Percentiles rank a stretch among this genome's conserved stretches.
Evolutionary conservation across 2,329 filamentous ascomycete species (phyloP).

Genomic region (Sporothrix globosa): DNA sequence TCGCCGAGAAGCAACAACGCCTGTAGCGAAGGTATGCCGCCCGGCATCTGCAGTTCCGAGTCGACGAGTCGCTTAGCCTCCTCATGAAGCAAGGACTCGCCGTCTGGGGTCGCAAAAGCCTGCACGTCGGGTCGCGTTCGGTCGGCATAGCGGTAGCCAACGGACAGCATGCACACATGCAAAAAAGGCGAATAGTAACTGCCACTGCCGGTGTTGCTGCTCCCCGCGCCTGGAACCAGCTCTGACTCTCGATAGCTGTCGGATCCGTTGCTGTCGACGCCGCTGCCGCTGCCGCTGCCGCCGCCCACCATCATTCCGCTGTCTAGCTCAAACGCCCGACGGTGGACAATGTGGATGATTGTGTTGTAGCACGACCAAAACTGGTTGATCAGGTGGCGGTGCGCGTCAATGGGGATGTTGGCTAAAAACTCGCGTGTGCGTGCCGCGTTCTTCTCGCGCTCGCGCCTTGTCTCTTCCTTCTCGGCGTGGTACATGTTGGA

Average conservation of each 20-base stretch:
- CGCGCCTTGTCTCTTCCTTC: slow-evolving; percentile 29
- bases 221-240: neutral
- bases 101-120: slow-evolving; percentile 31
- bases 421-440: slow-evolving; percentile 26
- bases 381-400: slow-evolving; percentile 35
- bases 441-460: slow-evolving; percentile 20
- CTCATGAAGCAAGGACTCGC: slow-evolving; percentile 35
- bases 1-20: slow-evolving; percentile 34
- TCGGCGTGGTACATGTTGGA: slow-evolving; percentile 30
- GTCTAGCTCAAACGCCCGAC: slow-evolving; percentile 33
- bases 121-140: slow-evolving; percentile 32
- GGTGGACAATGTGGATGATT: slow-evolving; percentile 36
- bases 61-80: slow-evolving; percentile 35
- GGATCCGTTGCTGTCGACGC: neutral
- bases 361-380: slow-evolving; percentile 37
- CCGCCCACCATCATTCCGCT: slow-evolving; percentile 25
- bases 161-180: slow-evolving; percentile 34
- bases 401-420: slow-evolving; percentile 31
- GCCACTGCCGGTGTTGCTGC: slow-evolving; percentile 25
- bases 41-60: slow-evolving; percentile 33
- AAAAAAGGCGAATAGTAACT: slow-evolving; percentile 35
- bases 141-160: slow-evolving; percentile 35
- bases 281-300: neutral
- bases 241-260: neutral
- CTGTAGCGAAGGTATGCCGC: slow-evolving; percentile 36